These are phyloP conservation scores for Phoenix dactylifera DNA, from an alignment of 176 grass and related monocot genomes.

Conservation along the genomic window DNA sequence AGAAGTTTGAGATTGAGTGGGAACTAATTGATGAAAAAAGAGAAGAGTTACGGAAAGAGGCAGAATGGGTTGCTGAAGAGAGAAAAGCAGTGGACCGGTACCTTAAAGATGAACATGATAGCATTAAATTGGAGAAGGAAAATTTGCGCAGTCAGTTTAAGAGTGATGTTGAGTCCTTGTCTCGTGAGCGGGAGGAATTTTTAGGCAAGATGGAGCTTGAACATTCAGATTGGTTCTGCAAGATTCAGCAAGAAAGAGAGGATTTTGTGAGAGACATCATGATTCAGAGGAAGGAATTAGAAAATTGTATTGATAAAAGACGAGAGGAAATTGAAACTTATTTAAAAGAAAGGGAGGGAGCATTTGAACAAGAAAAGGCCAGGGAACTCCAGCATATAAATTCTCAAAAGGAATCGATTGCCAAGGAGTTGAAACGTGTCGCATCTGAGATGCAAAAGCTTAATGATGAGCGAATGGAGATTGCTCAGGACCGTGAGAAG, in stretches of 20 bases:
- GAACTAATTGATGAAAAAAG: constrained; percentile 86
- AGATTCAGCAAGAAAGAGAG: constrained; percentile 66
- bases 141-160: constrained; percentile 53
- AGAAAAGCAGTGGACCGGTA: constrained; percentile 41
- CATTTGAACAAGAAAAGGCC: constrained; percentile 54
- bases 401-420: constrained; percentile 61
- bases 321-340: constrained; percentile 58
- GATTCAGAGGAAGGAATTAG: constrained; percentile 62
- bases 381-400: constrained; percentile 60
- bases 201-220: constrained; percentile 69
- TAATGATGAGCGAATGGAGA: constrained; percentile 72
- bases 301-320: constrained; percentile 59
- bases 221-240: constrained; percentile 55
- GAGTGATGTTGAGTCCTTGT: constrained; percentile 51
- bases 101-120: constrained; percentile 56
- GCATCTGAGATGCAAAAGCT: constrained; percentile 68
- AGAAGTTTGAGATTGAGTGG: constrained; percentile 95
- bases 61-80: constrained; percentile 51
- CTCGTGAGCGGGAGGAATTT: constrained; percentile 67
- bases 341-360: constrained; percentile 58
- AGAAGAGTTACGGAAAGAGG: constrained; percentile 60
- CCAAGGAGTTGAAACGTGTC: constrained; percentile 48
- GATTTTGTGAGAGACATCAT: constrained; percentile 65
- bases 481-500: constrained; percentile 46
- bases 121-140: constrained; percentile 72